Evolutionary conservation across 306 rosid species (phyloP), one percentile per base, ranked within the genome.

Genomic region (Astragalus membranaceus): DNA sequence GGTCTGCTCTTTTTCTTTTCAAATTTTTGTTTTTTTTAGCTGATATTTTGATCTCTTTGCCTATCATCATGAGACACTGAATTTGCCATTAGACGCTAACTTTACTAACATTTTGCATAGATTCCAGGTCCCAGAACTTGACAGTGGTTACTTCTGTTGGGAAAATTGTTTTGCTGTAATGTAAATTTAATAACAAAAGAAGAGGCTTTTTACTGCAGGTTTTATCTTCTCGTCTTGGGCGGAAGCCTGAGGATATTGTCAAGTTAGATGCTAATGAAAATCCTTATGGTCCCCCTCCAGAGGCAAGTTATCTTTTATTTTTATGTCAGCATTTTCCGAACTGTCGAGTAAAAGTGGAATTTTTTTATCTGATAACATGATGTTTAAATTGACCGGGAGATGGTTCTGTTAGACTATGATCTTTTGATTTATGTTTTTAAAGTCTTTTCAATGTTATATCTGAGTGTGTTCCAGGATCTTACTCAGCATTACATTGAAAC

Each of bases 241-340:
- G 95, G 72, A 94, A 89, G 75, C 96, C 96, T 41, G 99, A 94
- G 87, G 97, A 91, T 66, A 94, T 94, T 75, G 78, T 94, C 83
- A 94, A 94, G 79, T 84, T 94, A 79, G 99, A 91, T 77, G 99
- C 99, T 57, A 94, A 91, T 80, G 99, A 94, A 76, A 91, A 94
- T 64, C 99, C 97, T n/a, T 94, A 94, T 16, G 97, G 97, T 67
- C 97, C 97, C 71, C 96, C 99, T 59, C 99, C 99, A 0, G 99
- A 94, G 91, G 99, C 74, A 69, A 85, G 88, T 39, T 63, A 52
- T 41, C 4, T 2, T 30, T 37, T 56, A 14, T 33, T 15, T 6
- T 17, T n/a, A 47, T 68, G 44, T 16, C 12, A 37, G 52, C 36
- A 8, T 29, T 33, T 70, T n/a, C 6, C 44, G 3, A 29, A 54